Percentiles rank a stretch among this genome's conserved stretches.
Evolutionary conservation across 495 filamentous ascomycete genomes (phyloP).

Genomic region (Penicillium mononematosum): DNA sequence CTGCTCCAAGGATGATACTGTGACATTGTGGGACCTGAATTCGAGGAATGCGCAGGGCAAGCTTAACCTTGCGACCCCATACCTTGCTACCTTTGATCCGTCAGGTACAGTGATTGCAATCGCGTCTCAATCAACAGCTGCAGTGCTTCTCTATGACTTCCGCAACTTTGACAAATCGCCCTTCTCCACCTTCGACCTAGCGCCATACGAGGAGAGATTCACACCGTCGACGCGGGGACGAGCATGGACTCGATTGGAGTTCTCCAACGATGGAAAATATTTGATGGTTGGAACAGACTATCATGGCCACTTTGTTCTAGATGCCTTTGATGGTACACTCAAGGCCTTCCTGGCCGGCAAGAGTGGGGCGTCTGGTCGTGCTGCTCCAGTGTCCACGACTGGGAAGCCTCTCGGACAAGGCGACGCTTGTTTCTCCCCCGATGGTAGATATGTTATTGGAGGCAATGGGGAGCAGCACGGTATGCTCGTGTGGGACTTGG

Average conservation of each 20-base stretch:
- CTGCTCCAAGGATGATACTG: constrained; percentile 81
- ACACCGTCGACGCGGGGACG: constrained; percentile 49
- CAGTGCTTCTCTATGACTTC: constrained; percentile 86
- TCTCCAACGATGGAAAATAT: constrained; percentile 90
- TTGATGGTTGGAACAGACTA: constrained; percentile 79
- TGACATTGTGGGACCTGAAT: constrained; percentile 79
- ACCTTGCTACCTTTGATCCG: constrained; percentile 83
- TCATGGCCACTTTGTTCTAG: constrained; percentile 79
- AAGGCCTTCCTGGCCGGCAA: constrained; percentile 60
- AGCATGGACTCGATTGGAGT: constrained; percentile 83
- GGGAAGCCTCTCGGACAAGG: constrained; percentile 61
- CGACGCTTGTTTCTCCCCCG: constrained; percentile 83
- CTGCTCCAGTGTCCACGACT: constrained; percentile 46
- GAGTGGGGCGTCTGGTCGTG: constrained; percentile 44
- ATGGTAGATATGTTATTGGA: constrained; percentile 82
- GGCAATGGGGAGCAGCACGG: constrained; percentile 67
- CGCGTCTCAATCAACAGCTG: constrained; percentile 71
- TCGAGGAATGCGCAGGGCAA: constrained; percentile 73
- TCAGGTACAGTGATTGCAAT: constrained; percentile 89
- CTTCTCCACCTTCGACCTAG: constrained; percentile 80
- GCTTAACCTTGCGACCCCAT: constrained; percentile 71
- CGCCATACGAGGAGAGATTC: constrained; percentile 56
- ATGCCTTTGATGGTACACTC: constrained; percentile 79
- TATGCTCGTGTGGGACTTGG: constrained; percentile 80
- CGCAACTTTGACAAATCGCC: constrained; percentile 89